Base-by-base conservation (phyloP, 371 early-diverging fungal genomes). In the Syncephalastrum racemosum region DNA sequence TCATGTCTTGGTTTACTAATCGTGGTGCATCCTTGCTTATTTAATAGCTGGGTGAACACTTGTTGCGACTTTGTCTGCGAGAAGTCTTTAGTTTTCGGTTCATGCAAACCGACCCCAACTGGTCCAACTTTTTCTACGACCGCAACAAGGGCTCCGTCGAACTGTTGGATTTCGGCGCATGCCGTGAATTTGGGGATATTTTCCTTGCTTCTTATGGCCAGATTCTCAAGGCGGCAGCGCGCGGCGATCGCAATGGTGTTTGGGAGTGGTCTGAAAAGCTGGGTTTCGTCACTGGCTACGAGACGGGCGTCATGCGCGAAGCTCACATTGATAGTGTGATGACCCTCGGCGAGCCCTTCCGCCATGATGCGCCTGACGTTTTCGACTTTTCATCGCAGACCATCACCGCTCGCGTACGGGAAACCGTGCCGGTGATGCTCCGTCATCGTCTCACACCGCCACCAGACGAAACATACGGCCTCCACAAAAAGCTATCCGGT, bases 91-190 rank as follows among this genome's bases (percentile, higher is more conserved):
- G 84, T 22, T 96, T 93, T 70, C 80, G 86, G 54, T 94, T 91
- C 71, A 97, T 98, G 98, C 98, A 98, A 71, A 98, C 98, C 12
- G 98, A 98, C 66, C 98, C 98, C 4, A 98, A 98, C 67, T 98
- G 97, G 97, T 85, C 94, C 53, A 98, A 98, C 70, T 98, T 98
- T 64, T 76, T 98, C 59, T 98, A 93, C 66, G 85, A 94, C 63
- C 68, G 65, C 14, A 41, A 42, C 5, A 79, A 79, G 15, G 72
- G 77, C 27, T 89, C 83, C 76, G 78, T 97, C 47, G 87, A 89
- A 23, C 63, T 98, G 62, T 66, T 98, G 22, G 98, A 98, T 67
- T 98, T 98, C 80, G 98, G 98, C 14, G 93, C 97, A 1, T 89
- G 92, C 22, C 84, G 96, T n/a, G 88, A 83, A 50, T 97, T 91